Conservation (phyloP, 2,329 filamentous ascomycete genomes). For the Epichloe bromicola region DNA sequence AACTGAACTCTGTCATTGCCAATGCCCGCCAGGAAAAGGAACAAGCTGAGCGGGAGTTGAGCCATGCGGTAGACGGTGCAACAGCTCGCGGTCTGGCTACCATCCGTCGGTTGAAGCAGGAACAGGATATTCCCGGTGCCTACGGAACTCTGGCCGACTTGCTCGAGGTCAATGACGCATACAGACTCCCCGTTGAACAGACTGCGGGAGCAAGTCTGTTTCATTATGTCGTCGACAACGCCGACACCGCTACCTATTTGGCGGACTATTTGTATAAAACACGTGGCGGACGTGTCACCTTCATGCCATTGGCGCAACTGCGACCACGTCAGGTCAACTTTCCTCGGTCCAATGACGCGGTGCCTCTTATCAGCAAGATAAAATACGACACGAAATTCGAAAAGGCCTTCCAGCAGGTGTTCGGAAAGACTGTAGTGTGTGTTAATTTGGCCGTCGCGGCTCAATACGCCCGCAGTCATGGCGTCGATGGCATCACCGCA, state of each 20-base stretch:
- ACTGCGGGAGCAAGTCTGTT: slow-evolving; percentile 88
- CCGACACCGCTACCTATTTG: slow-evolving; percentile 71
- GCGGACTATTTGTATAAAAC: slow-evolving; percentile 68
- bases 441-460: slow-evolving; percentile 77
- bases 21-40: slow-evolving; percentile 67
- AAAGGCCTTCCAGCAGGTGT: slow-evolving; percentile 84
- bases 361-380: slow-evolving; percentile 77
- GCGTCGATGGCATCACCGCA: slow-evolving; percentile 82
- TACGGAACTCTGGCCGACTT: slow-evolving; percentile 90
- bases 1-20: slow-evolving; percentile 62
- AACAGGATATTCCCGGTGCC: slow-evolving; percentile 69
- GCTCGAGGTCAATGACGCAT: slow-evolving; percentile 73
- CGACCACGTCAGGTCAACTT: slow-evolving; percentile 59
- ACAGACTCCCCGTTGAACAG: slow-evolving; percentile 81
- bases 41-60: slow-evolving; percentile 62
- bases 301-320: slow-evolving; percentile 82
- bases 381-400: slow-evolving; percentile 66
- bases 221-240: slow-evolving; percentile 89
- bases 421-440: slow-evolving; percentile 89
- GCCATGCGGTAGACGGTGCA: slow-evolving; percentile 77
- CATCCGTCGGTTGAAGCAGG: slow-evolving; percentile 68
- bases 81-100: slow-evolving; percentile 80
- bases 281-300: slow-evolving; percentile 77
- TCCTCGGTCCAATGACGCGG: slow-evolving; percentile 74
- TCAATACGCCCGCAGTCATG: slow-evolving; percentile 85